Evolutionary conservation across 345 rosid genomes (phyloP).

Genomic region (Camelina sativa): DNA sequence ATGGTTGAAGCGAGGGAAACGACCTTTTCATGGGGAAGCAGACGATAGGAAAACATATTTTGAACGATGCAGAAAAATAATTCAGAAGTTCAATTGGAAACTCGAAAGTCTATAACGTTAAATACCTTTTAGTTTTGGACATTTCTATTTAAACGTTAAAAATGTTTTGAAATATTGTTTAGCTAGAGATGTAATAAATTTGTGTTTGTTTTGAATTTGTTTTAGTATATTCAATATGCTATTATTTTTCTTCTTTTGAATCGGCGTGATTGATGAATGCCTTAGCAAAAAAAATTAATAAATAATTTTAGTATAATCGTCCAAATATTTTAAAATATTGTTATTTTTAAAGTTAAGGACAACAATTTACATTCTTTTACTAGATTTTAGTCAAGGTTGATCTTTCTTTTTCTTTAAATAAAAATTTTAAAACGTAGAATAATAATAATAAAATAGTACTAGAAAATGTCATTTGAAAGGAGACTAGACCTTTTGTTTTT

Average conservation of each 20-base stretch:
- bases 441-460: too few relatives aligned
- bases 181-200: too few relatives aligned
- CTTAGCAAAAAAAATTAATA: too few relatives aligned
- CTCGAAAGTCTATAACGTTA: background rate
- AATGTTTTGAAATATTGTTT: too few relatives aligned
- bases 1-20: background rate
- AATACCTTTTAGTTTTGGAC: background rate
- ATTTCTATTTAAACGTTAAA: background rate
- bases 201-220: too few relatives aligned
- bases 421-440: too few relatives aligned
- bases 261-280: too few relatives aligned
- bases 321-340: background rate
- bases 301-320: too few relatives aligned
- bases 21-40: background rate
- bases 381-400: background rate
- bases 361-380: background rate
- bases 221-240: too few relatives aligned
- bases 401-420: too few relatives aligned
- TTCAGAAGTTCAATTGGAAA: background rate
- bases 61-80: background rate
- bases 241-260: too few relatives aligned
- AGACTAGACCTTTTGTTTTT: background rate
- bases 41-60: background rate
- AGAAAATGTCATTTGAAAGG: constrained; percentile 5
- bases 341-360: background rate